Conservation (phyloP, 2,329 filamentous ascomycete genomes). For the Venturia asperata region DNA sequence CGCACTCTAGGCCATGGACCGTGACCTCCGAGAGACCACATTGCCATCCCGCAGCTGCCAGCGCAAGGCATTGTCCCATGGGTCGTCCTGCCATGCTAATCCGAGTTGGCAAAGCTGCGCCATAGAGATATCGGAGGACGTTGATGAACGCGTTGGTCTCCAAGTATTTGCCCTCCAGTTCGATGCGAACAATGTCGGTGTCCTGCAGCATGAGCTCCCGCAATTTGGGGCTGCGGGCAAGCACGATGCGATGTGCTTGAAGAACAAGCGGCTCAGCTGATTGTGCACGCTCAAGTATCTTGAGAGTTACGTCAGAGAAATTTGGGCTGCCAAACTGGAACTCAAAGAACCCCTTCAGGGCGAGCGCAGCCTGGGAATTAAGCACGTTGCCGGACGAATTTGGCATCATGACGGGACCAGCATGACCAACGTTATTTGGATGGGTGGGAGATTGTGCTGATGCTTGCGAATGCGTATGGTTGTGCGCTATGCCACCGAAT, state of each 20-base stretch:
- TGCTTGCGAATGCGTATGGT: neutral
- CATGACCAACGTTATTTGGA: neutral
- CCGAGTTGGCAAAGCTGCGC: conserved; percentile 10
- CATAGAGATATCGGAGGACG: conserved; percentile 14
- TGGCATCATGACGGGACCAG: neutral
- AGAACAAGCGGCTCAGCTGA: neutral
- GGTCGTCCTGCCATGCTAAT: conserved; percentile 3
- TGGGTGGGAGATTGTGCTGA: neutral
- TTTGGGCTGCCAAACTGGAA: conserved; percentile 26
- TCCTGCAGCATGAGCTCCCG: neutral
- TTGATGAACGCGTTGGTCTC: conserved; percentile 10
- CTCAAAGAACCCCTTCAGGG: conserved; percentile 26
- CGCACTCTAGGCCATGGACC: conserved; percentile 53
- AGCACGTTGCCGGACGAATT: neutral
- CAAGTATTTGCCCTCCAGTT: conserved; percentile 5
- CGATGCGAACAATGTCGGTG: neutral
- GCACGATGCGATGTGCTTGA: conserved; percentile 10
- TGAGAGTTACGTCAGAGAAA: conserved; percentile 29
- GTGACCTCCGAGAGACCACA: conserved; percentile 51
- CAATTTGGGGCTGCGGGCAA: conserved; percentile 9
- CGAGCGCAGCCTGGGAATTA: conserved; percentile 1
- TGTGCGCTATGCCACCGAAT: neutral
- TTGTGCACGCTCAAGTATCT: conserved; percentile 21
- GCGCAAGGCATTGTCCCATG: conserved; percentile 43
- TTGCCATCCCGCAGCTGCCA: conserved; percentile 55